Evolutionary conservation across 129 eudicot genomes (phyloP).

Genomic region (Helianthus annuus): HanXRQr2.0-SUNRISE NC_035443.2:53752577-53753076

Average conservation of each 20-base stretch:
- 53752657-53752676: background rate
- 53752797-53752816: too few relatives aligned
- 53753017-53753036: constrained; percentile 59
- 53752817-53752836: too few relatives aligned
- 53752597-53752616: background rate
- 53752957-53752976: constrained; percentile 56
- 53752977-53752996: constrained; percentile 63
- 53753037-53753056: constrained; percentile 41
- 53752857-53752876: too few relatives aligned
- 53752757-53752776: too few relatives aligned
- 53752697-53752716: too few relatives aligned
- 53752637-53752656: background rate
- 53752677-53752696: background rate
- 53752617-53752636: background rate
- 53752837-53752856: too few relatives aligned
- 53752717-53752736: too few relatives aligned
- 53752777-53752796: too few relatives aligned
- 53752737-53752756: too few relatives aligned
- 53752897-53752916: background rate
- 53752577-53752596: background rate
- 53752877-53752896: too few relatives aligned
- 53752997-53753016: constrained; percentile 50
- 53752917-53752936: background rate
- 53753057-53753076: constrained; percentile 6
- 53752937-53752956: background rate